phyloP scores from a whole-genome alignment of 2,329 filamentous ascomycete genomes.

The Colletotrichum cuscutae region DNA sequence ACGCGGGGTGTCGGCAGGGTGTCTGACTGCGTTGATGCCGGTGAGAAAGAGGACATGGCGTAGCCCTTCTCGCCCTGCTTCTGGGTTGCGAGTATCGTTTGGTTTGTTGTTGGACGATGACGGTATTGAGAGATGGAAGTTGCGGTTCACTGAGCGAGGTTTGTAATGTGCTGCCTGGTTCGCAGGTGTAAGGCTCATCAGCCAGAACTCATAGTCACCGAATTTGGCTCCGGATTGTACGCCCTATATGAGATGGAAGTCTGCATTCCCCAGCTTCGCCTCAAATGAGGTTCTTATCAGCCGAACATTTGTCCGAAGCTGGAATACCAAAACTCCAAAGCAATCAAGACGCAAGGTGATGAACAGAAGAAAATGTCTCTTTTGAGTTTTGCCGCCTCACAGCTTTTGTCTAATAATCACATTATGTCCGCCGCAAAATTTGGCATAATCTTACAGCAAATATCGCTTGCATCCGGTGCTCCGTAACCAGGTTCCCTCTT shows the following conservation, averaged over 20 bases:
- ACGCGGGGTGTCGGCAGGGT: slow-evolving; percentile 51
- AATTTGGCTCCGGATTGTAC: neutral
- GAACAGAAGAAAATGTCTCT: slow-evolving; percentile 20
- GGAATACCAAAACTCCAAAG: neutral
- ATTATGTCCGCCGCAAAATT: slow-evolving; percentile 28
- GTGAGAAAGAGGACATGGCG: neutral
- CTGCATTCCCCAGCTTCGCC: neutral
- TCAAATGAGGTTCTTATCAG: neutral
- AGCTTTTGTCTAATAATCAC: slow-evolving; percentile 34
- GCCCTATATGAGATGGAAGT: neutral
- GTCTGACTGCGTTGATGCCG: slow-evolving; percentile 18
- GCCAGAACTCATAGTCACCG: neutral
- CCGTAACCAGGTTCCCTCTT: slow-evolving; percentile 12
- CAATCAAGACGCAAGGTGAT: neutral
- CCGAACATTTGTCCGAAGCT: neutral
- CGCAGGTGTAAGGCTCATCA: neutral
- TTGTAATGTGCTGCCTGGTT: neutral
- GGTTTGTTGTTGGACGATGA: neutral
- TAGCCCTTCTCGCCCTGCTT: neutral
- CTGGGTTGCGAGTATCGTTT: too few relatives aligned
- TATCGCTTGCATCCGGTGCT: slow-evolving; percentile 16
- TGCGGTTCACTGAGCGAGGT: neutral
- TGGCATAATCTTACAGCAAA: slow-evolving; percentile 26
- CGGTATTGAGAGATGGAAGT: neutral
- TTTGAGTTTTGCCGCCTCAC: slow-evolving; percentile 29